Evolutionary conservation across 2,329 filamentous ascomycete genomes (phyloP).

Genomic region (Akanthomyces dipterigenus): DNA sequence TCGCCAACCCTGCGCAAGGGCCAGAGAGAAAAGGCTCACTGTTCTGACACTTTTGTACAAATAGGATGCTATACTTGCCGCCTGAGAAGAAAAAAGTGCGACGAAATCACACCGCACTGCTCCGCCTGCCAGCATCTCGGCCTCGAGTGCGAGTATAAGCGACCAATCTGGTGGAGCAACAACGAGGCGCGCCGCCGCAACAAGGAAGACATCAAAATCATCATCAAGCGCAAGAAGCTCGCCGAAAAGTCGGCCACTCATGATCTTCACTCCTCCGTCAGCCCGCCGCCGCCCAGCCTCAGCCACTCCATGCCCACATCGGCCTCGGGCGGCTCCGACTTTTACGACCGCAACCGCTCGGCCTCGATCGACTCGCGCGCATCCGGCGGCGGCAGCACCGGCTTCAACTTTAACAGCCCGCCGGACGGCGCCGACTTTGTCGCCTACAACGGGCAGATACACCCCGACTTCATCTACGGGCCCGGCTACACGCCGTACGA

Average conservation of each 20-base stretch:
- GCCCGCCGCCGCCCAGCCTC: constrained; percentile 64
- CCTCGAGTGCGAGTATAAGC: constrained; percentile 89
- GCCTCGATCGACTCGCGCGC: constrained; percentile 76
- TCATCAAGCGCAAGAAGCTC: constrained; percentile 95
- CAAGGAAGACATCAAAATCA: constrained; percentile 93
- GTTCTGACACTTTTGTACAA: constrained; percentile 24
- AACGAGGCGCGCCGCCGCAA: constrained; percentile 76
- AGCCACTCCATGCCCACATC: constrained; percentile 78
- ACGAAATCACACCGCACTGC: constrained; percentile 57
- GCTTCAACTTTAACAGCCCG: constrained; percentile 66
- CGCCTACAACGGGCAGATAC: constrained; percentile 58
- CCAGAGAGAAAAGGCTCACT: neutral
- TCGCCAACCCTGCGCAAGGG: neutral
- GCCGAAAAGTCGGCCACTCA: constrained; percentile 67
- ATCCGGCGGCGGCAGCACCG: constrained; percentile 43
- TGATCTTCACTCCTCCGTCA: constrained; percentile 47
- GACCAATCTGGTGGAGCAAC: constrained; percentile 96
- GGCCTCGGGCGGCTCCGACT: constrained; percentile 72
- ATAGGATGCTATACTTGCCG: constrained; percentile 63
- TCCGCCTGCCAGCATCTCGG: constrained; percentile 67
- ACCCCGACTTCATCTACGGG: constrained; percentile 50
- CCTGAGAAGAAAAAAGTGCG: constrained; percentile 62
- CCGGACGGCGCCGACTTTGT: constrained; percentile 49
- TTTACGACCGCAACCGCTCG: constrained; percentile 64
- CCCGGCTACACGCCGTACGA: constrained; percentile 72